Conservation (phyloP, 192 early-diverging fungal genomes). For the Mortierella claussenii region DNA sequence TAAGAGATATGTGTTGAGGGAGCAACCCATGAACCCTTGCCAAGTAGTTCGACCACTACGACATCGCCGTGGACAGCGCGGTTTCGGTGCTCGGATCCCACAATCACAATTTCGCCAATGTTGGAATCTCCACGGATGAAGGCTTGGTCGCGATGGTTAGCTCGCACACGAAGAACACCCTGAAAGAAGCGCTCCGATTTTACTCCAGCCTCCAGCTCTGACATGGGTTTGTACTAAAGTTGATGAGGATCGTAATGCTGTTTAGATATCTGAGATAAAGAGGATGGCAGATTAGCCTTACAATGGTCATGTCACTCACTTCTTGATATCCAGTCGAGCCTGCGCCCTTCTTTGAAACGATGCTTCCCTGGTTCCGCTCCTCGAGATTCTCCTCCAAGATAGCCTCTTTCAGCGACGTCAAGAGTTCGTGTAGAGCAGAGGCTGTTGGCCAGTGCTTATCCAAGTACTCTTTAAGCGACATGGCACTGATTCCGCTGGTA, state of each 20-base stretch:
- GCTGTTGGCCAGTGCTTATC: constrained; percentile 43
- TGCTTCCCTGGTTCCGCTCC: background rate
- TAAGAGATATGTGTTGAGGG: constrained; percentile 58
- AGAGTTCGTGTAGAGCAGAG: constrained; percentile 58
- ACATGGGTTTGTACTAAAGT: constrained; percentile 59
- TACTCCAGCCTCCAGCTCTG: constrained; percentile 63
- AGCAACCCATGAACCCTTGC: constrained; percentile 55
- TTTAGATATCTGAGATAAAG: too few species aligned
- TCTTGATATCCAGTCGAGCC: constrained; percentile 36
- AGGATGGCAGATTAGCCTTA: too few species aligned
- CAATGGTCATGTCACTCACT: too few species aligned
- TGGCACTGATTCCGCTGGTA: constrained; percentile 32
- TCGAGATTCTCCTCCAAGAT: constrained; percentile 61
- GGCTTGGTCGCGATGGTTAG: constrained; percentile 58
- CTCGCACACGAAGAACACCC: constrained; percentile 54
- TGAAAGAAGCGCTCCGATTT: constrained; percentile 61
- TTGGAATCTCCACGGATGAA: constrained; percentile 56
- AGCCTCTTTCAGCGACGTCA: constrained; percentile 61
- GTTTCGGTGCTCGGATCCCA: constrained; percentile 66
- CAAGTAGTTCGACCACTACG: constrained; percentile 71
- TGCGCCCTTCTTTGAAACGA: constrained; percentile 11
- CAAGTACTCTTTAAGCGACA: constrained; percentile 58
- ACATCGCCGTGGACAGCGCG: constrained; percentile 71
- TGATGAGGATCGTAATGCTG: too few species aligned
- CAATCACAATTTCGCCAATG: constrained; percentile 66